Conservation (phyloP, 2,329 filamentous ascomycete genomes). For the Fusarium humuli region DNA sequence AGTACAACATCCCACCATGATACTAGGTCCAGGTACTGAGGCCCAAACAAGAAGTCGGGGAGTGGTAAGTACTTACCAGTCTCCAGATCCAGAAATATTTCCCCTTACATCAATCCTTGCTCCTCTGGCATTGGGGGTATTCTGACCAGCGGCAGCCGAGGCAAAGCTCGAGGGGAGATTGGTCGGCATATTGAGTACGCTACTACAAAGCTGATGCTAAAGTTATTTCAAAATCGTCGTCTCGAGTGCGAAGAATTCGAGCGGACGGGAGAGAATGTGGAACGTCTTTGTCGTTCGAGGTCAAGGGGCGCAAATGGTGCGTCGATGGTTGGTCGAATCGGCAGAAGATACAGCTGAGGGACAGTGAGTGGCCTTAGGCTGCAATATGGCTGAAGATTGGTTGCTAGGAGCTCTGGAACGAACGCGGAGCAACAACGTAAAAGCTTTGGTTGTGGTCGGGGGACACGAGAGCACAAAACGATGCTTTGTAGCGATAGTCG, state of each 20-base stretch:
- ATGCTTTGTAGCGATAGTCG: conserved; percentile 38
- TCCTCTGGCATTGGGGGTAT: conserved; percentile 67
- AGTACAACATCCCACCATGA: conserved; percentile 35
- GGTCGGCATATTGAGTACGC: conserved; percentile 68
- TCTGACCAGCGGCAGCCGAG: conserved; percentile 83
- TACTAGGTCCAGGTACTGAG: conserved; percentile 15
- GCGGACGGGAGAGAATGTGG: conserved; percentile 25
- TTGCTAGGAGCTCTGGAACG: conserved; percentile 31
- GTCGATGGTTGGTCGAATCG: conserved; percentile 29
- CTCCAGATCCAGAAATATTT: conserved; percentile 72
- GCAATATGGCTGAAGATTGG: conserved; percentile 23
- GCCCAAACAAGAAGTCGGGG: conserved; percentile 13
- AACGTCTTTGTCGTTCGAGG: conserved; percentile 41
- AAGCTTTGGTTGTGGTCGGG: conserved; percentile 32
- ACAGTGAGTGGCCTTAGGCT: conserved; percentile 32
- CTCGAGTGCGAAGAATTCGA: conserved; percentile 35
- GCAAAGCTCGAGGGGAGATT: conserved; percentile 86
- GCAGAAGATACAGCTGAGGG: conserved; percentile 19
- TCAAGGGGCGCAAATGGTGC: conserved; percentile 34
- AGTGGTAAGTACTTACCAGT: conserved; percentile 71
- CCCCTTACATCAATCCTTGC: conserved; percentile 69
- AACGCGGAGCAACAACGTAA: conserved; percentile 31
- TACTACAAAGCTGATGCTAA: conserved; percentile 25
- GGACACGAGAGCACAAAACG: conserved; percentile 42
- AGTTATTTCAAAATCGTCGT: conserved; percentile 21